Percentiles rank a stretch among this genome's conserved stretches.
Evolutionary conservation across 306 rosid species (phyloP).

Genomic region (Medicago arabica): DNA sequence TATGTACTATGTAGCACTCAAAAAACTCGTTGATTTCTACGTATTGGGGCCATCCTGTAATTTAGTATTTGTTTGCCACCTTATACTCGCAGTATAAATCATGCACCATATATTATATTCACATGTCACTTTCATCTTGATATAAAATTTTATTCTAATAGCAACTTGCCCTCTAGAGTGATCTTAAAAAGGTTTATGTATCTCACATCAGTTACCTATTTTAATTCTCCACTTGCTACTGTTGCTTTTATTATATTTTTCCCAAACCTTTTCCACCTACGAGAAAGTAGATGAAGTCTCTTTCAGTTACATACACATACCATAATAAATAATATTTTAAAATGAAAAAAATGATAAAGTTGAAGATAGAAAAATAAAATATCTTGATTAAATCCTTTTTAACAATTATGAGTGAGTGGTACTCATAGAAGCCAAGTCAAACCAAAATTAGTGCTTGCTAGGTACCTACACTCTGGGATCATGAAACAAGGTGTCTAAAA

Average conservation of each 20-base stretch:
- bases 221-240: constrained; percentile 45
- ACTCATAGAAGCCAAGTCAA: constrained; percentile 58
- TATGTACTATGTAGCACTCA: constrained; percentile 49
- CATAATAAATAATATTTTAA: constrained; percentile 12
- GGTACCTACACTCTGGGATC: constrained; percentile 28
- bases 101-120: constrained; percentile 30
- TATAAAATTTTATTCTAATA: constrained; percentile 29
- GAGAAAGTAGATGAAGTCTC: constrained; percentile 44
- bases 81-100: constrained; percentile 17
- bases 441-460: constrained; percentile 40
- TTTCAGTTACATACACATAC: constrained; percentile 46
- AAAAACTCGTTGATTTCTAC: constrained; percentile 35
- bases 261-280: constrained; percentile 44
- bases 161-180: constrained; percentile 37
- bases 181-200: constrained; percentile 30
- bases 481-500: not conserved
- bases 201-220: constrained; percentile 48
- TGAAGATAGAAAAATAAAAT: not conserved
- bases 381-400: not conserved
- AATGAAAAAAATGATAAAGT: constrained; percentile 10
- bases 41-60: constrained; percentile 47
- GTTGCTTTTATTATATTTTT: constrained; percentile 34
- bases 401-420: constrained; percentile 26
- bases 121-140: constrained; percentile 23
- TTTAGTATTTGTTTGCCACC: constrained; percentile 38